Evolutionary conservation across 1,284 basidiomycete species (phyloP).

Genomic region (Meira miltonrushii): DNA sequence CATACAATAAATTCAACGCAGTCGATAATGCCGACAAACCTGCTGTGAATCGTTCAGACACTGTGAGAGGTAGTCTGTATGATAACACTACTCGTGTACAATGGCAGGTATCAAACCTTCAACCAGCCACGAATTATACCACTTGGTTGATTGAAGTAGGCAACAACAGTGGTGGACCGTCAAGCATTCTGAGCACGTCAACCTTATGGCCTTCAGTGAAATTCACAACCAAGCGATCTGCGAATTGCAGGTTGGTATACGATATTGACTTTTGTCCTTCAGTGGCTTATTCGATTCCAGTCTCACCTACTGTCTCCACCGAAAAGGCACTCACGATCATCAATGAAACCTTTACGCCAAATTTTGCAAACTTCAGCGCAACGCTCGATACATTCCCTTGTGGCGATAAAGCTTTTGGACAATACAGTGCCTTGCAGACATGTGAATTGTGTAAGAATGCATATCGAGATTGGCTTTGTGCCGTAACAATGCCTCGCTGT

Average conservation of each 20-base stretch:
- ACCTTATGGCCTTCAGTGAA: constrained; percentile 43
- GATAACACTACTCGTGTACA: constrained; percentile 23
- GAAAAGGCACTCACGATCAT: constrained; percentile 41
- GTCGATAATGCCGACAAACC: constrained; percentile 9
- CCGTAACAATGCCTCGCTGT: constrained; percentile 54
- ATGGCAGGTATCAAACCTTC: constrained; percentile 35
- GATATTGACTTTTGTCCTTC: constrained; percentile 53
- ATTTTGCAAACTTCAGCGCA: constrained; percentile 50
- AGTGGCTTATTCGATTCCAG: constrained; percentile 55
- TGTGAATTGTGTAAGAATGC: constrained; percentile 52
- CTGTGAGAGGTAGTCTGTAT: constrained; percentile 21
- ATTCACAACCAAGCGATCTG: constrained; percentile 49
- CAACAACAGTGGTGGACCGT: not conserved
- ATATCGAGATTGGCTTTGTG: constrained; percentile 54
- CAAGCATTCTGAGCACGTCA: constrained; percentile 14
- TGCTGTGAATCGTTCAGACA: constrained; percentile 36
- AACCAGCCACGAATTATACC: constrained; percentile 51
- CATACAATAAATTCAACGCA: constrained; percentile 20
- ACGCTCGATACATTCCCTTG: constrained; percentile 55
- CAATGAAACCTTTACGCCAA: constrained; percentile 43
- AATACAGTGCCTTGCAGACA: constrained; percentile 53
- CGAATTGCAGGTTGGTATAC: constrained; percentile 52
- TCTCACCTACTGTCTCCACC: constrained; percentile 42
- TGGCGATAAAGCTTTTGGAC: constrained; percentile 43
- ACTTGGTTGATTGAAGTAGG: constrained; percentile 47